Evolutionary conservation across 2,329 filamentous ascomycete species (phyloP), one percentile per base, ranked within the genome.

Genomic region (Ambrosiella xylebori): DNA sequence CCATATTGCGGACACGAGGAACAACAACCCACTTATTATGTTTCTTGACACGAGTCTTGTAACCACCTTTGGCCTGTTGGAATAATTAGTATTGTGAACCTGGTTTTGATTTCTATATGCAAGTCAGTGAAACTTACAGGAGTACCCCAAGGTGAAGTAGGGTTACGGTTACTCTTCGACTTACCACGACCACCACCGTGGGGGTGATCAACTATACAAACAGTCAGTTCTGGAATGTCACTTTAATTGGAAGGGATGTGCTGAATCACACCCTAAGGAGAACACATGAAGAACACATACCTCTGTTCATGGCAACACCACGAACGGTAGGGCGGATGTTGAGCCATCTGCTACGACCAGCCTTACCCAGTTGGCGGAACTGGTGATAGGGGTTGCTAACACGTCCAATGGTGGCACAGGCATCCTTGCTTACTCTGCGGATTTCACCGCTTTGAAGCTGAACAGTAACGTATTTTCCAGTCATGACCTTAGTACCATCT

Each of bases 111-210:
- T 8, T 6, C 17, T 15, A 35, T 40, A 47, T 47, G 11, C 6
- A 35, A n/a, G 13, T 35, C 8, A 13, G 4, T 40, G 49, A 36
- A 63, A 81, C 88, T 74, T 85, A 94, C 89, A 68, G 88, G 91
- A 68, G 82, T 85, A 69, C 94, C 93, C 93, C 94, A 98, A 60
- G 93, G 93, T 73, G 88, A 95, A 65, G 93, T 88, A 39, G 94
- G 93, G 68, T 95, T 79, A 61, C 90, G 82, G 69, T 96, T 95
- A 81, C 93, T 89, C 87, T 98, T 98, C 59, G 89, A 96, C 75
- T 98, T 98, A 75, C 93, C 93, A 78, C 94, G 82, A 72, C 93
- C 93, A 86, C 93, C 93, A 80, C 93, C 93, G 71, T 98, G 93
- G 67, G 93, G 93, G 78, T 98, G 93, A 68, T 98, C 93, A 65